Conservation (phyloP, 1,139 yeast genomes). For the Fermentozyma sake region DNA sequence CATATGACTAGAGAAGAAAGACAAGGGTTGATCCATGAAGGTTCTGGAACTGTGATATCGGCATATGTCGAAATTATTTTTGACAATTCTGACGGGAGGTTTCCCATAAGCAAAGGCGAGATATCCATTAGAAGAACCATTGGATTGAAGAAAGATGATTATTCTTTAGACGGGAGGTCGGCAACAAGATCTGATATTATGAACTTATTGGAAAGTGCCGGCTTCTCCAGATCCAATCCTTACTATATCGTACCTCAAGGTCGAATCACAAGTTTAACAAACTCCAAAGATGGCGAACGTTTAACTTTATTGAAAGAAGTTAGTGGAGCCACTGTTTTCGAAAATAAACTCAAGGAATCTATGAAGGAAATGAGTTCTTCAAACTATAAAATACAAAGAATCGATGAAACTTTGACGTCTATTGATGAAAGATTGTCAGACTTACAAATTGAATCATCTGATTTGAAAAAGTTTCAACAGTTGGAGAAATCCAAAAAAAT, state of each 20-base stretch:
- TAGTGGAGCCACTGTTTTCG: slow-evolving; percentile 93
- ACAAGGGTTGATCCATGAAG: slow-evolving; percentile 84
- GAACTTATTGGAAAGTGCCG: slow-evolving; percentile 86
- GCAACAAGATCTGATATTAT: slow-evolving; percentile 79
- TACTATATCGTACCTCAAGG: slow-evolving; percentile 98
- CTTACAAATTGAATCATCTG: slow-evolving; percentile 76
- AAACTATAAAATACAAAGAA: slow-evolving; percentile 63
- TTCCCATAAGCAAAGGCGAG: slow-evolving; percentile 66
- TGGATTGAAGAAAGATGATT: slow-evolving; percentile 89
- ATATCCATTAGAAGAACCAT: slow-evolving; percentile 80
- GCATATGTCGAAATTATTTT: slow-evolving; percentile 90
- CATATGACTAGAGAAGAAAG: slow-evolving; percentile 87
- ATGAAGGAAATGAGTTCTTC: slow-evolving; percentile 75
- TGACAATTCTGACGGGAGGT: slow-evolving; percentile 73
- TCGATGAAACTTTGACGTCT: slow-evolving; percentile 67
- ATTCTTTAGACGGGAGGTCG: slow-evolving; percentile 71
- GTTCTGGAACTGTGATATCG: slow-evolving; percentile 87
- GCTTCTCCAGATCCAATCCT: slow-evolving; percentile 86
- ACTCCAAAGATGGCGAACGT: slow-evolving; percentile 82
- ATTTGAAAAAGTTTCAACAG: slow-evolving; percentile 63
- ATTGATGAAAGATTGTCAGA: slow-evolving; percentile 72
- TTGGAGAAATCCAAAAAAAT: slow-evolving; percentile 68
- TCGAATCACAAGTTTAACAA: slow-evolving; percentile 76
- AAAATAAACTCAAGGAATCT: slow-evolving; percentile 73
- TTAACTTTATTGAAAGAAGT: slow-evolving; percentile 79